Evolutionary conservation across 331 rosid genomes (phyloP).

Genomic region (Spiraea crenata): DNA sequence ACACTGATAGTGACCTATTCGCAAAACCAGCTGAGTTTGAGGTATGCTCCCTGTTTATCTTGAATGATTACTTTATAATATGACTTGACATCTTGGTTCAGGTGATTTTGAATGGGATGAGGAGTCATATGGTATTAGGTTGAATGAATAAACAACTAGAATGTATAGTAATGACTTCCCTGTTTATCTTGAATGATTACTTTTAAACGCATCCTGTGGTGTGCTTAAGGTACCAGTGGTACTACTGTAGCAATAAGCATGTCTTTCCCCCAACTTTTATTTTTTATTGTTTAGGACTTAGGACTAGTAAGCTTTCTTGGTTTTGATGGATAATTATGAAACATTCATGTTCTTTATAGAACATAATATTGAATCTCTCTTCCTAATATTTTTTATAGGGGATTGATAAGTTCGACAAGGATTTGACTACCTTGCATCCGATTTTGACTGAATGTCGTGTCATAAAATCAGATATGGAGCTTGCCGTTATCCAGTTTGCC

Average conservation of each 20-base stretch:
- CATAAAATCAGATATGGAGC: constrained; percentile 72
- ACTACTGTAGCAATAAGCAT: background rate
- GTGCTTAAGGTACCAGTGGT: too few species aligned
- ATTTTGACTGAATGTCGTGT: constrained; percentile 88
- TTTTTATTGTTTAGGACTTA: constrained; percentile 8
- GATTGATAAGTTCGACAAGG: constrained; percentile 61
- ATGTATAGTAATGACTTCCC: background rate
- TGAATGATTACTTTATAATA: background rate
- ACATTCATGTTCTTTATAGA: constrained; percentile 3
- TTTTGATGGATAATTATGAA: background rate
- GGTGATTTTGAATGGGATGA: background rate
- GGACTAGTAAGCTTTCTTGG: background rate
- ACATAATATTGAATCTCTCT: constrained; percentile 8
- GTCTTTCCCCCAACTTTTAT: background rate
- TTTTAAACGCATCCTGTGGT: too few species aligned
- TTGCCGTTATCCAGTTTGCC: constrained; percentile 79
- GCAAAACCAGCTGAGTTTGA: constrained; percentile 72
- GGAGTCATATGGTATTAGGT: background rate
- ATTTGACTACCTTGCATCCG: constrained; percentile 74
- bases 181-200: too few species aligned
- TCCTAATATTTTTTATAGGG: constrained; percentile 45
- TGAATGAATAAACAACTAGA: background rate
- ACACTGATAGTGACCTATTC: constrained; percentile 69
- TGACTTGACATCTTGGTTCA: background rate
- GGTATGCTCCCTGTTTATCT: constrained; percentile 41